Evolutionary conservation across 345 rosid species (phyloP).

Genomic region (Bruguiera parviflora): DNA sequence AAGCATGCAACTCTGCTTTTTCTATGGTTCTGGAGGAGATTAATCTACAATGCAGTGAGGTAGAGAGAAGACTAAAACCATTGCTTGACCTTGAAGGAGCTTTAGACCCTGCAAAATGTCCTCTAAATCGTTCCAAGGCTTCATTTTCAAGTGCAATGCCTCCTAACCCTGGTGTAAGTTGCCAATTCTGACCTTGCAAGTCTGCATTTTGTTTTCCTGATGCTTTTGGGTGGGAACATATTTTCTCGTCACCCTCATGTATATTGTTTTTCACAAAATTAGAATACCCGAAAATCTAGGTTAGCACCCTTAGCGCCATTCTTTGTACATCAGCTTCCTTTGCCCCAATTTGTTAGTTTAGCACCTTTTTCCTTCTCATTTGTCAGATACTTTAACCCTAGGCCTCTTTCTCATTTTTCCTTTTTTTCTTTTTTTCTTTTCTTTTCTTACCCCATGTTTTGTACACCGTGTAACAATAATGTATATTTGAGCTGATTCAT

Average conservation of each 20-base stretch:
- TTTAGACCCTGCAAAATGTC: conserved; percentile 26
- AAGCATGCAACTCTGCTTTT: conserved; percentile 64
- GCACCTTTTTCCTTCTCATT: conserved; percentile 21
- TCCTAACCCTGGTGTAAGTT: conserved; percentile 19
- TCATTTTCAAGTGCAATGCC: conserved; percentile 17
- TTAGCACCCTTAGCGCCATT: conserved; percentile 39
- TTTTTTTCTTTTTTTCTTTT: no score
- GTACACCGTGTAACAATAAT: conserved; percentile 45
- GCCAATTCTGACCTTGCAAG: conserved; percentile 6
- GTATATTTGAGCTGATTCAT: conserved; percentile 51
- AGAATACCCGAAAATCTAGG: conserved; percentile 42
- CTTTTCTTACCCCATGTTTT: conserved; percentile 4
- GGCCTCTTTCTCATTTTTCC: conserved; percentile 9
- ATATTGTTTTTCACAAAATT: conserved; percentile 27
- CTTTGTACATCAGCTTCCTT: conserved; percentile 41
- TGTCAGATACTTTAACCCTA: conserved; percentile 24
- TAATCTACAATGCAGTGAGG: conserved; percentile 60
- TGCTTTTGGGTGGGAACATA: conserved; percentile 32
- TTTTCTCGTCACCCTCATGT: conserved; percentile 27
- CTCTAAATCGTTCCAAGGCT: conserved; percentile 15
- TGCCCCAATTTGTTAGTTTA: conserved; percentile 26
- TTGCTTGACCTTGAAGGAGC: conserved; percentile 52
- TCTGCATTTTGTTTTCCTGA: conserved; percentile 16
- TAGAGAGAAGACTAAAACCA: conserved; percentile 68
- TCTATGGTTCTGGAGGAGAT: conserved; percentile 67